Evolutionary conservation across 1,284 basidiomycete species (phyloP), one percentile per base, ranked within the genome.

Genomic region (Leccinum griseonigrum): DNA sequence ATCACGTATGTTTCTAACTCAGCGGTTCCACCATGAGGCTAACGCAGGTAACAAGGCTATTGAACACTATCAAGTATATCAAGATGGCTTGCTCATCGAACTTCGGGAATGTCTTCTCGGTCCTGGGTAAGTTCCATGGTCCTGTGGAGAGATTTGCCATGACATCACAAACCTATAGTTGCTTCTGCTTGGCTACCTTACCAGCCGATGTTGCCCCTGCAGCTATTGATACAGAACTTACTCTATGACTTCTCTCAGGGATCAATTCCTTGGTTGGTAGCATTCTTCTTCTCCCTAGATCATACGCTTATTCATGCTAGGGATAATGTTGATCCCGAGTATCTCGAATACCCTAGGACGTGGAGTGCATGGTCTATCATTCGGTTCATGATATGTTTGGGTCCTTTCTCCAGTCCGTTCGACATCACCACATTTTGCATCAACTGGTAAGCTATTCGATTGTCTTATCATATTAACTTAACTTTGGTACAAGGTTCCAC

Each of bases 21-120:
- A 7, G 6, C 28, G 34, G 5, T 14, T 31, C 43, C 14, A 18
- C 10, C 38, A 46, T 31, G 50, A 54, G 34, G 48, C 71, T 73
- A 7, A 75, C 22, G 10, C 54, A 6, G 18, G 32, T 51, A 18
- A 58, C 46, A 55, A 73, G 74, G 54, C 73, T 75, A 60, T 29
- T 73, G 46, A 73, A 73, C 43, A 73, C 71, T 0, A 61, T 74
- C 34, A 73, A 73, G 60, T 73, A 73, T 36, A 73, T 73, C 60
- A 73, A 73, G 58, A 73, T 73, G 71, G 71, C 71, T 31, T 76
- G 74, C 34, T 73, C 71, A 10, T 73, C 71, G 4, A 73, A 73
- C 60, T 73, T 73, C 57, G 71, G 71, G 26, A 73, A 73, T 53
- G 71, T 73, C 52, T 76, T 73, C 59, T 73, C 71, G 7, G 74